Evolutionary conservation across 2,329 filamentous ascomycete species (phyloP), one percentile per base, ranked within the genome.

Genomic region (Aspergillus terreus): DNA sequence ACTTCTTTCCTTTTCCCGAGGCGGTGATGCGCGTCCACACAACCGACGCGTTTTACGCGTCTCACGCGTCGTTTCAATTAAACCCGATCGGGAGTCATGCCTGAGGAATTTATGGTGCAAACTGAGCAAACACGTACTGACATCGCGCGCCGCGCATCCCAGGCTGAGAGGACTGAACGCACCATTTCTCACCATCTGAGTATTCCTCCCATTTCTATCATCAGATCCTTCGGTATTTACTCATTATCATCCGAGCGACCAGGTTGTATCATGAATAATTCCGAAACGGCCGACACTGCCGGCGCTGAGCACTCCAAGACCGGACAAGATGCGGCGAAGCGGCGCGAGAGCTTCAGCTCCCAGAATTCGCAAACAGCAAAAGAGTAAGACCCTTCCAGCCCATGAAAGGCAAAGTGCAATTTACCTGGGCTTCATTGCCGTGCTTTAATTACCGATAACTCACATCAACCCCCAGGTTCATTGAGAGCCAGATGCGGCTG

Each of bases 401-500:
- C 4, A 7, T n/a, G 7, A 40, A n/a, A 15, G 6, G 10, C 36
- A n/a, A 40, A 2, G 14, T 7, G 12, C 6, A 15, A 40, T 40
- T 40, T n/a, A 40, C n/a, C n/a, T n/a, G 12, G n/a, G n/a, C 17
- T 7, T 3, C 3, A 30, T 30, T 30, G 7, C 14, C 2, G 33
- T 33, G 3, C n/a, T 3, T 46, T n/a, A 19, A 23, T 46, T 43
- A 27, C 6, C 48, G 14, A 23, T 30, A 50, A 23, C 49, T 54
- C 6, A 10, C 4, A 40, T 45, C 23, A 4, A 21, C 21, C 42
- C 6, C 36, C 50, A 92, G 88, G 25, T 97, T 95, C 68, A 90
- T 99, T 60, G 84, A 90, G 62, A 85, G 85, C 50, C 94, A 99
- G 69, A 85, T 96, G 66, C 85, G 87, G 60, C 85, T 99, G 48